Percentiles rank a stretch among this genome's conserved stretches.
phyloP scores from a whole-genome alignment of 106 monocot species.

The Phalaenopsis equestris region DNA sequence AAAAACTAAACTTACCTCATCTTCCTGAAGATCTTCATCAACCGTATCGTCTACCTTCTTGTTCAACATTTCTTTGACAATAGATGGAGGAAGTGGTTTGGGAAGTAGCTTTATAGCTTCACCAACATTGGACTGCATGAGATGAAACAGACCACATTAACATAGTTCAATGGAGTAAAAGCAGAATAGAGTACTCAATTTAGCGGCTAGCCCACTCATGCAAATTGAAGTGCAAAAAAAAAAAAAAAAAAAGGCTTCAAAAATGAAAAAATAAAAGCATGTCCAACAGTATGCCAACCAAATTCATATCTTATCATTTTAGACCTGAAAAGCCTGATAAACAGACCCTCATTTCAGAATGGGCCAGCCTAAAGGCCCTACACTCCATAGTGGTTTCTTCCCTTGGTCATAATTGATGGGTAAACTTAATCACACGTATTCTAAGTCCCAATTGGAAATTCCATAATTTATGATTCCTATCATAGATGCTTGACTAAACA shows the following conservation, averaged over 20 bases:
- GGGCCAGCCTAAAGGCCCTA: background rate
- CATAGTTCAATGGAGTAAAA: constrained; percentile 5
- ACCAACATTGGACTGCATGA: constrained; percentile 33
- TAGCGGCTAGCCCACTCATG: background rate
- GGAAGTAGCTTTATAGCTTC: constrained; percentile 40
- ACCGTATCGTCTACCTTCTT: constrained; percentile 13
- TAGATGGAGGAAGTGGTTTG: constrained; percentile 29
- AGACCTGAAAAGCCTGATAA: background rate
- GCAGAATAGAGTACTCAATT: background rate
- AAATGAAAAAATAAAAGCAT: background rate
- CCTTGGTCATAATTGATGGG: background rate
- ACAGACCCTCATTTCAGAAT: background rate
- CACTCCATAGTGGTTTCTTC: background rate
- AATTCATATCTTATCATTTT: background rate
- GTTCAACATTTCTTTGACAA: constrained; percentile 9
- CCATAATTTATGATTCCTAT: too few species aligned
- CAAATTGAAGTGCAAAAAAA: background rate
- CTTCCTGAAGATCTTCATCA: constrained; percentile 15
- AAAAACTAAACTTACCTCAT: constrained; percentile 15
- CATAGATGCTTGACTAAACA: too few species aligned
- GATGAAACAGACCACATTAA: background rate
- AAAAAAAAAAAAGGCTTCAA: background rate
- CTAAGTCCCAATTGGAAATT: too few species aligned
- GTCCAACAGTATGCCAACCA: background rate
- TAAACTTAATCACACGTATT: background rate